Conservation (phyloP, 2,329 filamentous ascomycete genomes). For the Colletotrichum coccodes region DNA sequence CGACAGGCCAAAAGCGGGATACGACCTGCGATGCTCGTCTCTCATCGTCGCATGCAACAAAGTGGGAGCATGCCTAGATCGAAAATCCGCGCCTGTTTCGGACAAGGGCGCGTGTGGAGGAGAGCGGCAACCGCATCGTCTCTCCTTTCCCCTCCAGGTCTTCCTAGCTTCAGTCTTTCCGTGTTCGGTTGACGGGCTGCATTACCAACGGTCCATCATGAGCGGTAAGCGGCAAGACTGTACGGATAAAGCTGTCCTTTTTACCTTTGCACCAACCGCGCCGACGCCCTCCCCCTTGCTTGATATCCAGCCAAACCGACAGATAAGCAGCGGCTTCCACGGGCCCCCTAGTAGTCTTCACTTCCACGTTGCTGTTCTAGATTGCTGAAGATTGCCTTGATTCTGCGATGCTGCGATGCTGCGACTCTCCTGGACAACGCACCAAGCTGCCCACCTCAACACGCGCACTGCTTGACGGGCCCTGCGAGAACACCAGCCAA, state of each 20-base stretch:
- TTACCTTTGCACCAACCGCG: not conserved
- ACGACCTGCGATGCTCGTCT: conserved; percentile 1
- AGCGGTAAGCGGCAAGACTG: conserved; percentile 5
- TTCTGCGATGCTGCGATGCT: not conserved
- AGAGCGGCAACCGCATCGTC: not conserved
- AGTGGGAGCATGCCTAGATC: conserved; percentile 3
- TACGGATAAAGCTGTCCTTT: not conserved
- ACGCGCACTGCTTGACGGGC: not conserved
- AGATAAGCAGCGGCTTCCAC: not conserved
- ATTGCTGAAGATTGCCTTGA: conserved; percentile 2
- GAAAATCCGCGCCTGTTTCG: conserved; percentile 25
- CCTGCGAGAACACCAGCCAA: not conserved
- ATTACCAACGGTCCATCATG: not conserved
- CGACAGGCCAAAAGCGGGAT: conserved; percentile 19
- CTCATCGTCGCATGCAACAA: conserved; percentile 9
- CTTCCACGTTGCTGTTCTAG: not conserved
- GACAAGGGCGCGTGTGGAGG: not conserved
- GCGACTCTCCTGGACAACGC: conserved; percentile 1
- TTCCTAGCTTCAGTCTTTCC: not conserved
- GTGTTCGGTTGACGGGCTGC: not conserved
- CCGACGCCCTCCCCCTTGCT: too few relatives aligned
- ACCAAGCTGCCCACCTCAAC: not conserved
- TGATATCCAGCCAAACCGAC: not conserved
- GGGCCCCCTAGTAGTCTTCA: not conserved
- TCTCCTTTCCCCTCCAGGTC: not conserved